Percentiles rank a stretch among this genome's conserved stretches.
These are phyloP conservation scores for Sclerotinia glacialis DNA, from an alignment of 2,329 filamentous ascomycete genomes.

Conservation along the genomic window DNA sequence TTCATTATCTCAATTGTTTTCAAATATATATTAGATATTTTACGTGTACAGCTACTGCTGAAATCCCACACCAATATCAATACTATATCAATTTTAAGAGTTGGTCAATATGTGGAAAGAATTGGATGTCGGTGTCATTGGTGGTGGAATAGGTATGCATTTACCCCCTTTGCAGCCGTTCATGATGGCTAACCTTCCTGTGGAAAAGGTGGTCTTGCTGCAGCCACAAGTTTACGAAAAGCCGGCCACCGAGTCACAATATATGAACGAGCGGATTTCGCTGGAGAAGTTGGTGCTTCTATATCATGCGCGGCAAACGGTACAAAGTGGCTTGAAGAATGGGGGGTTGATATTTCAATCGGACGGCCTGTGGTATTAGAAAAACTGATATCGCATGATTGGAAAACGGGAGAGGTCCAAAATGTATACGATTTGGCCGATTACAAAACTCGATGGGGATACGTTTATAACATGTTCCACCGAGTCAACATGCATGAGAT, in stretches of 20 bases:
- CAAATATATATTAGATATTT: not conserved
- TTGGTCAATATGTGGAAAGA: constrained; percentile 5
- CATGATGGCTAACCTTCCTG: not conserved
- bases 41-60: not conserved
- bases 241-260: constrained; percentile 57
- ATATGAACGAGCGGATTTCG: constrained; percentile 65
- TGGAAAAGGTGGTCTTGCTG: constrained; percentile 47
- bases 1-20: not conserved
- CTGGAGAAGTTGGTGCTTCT: constrained; percentile 65
- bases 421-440: constrained; percentile 63
- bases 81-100: not conserved
- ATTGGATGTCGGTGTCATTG: constrained; percentile 21
- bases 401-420: constrained; percentile 64
- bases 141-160: constrained; percentile 21
- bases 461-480: constrained; percentile 65
- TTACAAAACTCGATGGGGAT: constrained; percentile 59
- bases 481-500: constrained; percentile 66
- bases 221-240: constrained; percentile 51
- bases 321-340: constrained; percentile 66
- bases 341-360: constrained; percentile 61
- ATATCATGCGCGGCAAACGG: constrained; percentile 69
- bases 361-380: constrained; percentile 64
- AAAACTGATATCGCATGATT: constrained; percentile 67
- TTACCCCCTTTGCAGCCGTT: too few relatives aligned
- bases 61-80: not conserved